Conservation (phyloP, 179 eudicot genomes). For the Silene coronaria region DNA sequence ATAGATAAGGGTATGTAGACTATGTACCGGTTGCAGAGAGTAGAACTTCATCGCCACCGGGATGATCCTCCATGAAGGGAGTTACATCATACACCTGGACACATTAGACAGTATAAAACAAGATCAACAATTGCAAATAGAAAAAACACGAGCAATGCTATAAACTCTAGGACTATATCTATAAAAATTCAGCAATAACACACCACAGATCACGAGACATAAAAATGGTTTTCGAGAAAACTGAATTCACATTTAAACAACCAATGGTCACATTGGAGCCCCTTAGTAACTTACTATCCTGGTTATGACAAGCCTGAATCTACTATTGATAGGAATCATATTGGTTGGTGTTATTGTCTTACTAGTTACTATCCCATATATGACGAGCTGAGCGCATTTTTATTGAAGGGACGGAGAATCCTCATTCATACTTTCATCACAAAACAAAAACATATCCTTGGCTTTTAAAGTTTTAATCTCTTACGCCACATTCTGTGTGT, state of each 20-base stretch:
- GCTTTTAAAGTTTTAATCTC: background rate
- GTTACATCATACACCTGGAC: slow-evolving; percentile 77
- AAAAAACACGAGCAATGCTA: background rate
- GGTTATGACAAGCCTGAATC: background rate
- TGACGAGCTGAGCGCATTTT: too few species aligned
- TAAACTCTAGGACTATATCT: too few species aligned
- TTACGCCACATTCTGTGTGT: background rate
- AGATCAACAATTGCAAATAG: background rate
- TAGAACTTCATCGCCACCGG: slow-evolving; percentile 86
- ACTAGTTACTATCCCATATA: too few species aligned
- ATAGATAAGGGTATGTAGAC: background rate
- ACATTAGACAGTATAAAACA: background rate
- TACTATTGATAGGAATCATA: too few species aligned
- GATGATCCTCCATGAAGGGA: slow-evolving; percentile 87
- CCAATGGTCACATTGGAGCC: background rate
- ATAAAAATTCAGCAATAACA: background rate
- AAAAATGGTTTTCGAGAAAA: background rate
- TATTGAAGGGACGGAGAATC: too few species aligned
- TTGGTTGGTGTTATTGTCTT: background rate
- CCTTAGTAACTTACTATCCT: background rate
- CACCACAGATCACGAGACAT: background rate
- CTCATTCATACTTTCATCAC: background rate
- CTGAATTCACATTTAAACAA: background rate
- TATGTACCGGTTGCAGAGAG: slow-evolving; percentile 71
- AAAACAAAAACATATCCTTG: background rate